These are phyloP conservation scores for Dendrothele bispora DNA, from an alignment of 768 basidiomycete genomes.

Conservation along the genomic window DNA sequence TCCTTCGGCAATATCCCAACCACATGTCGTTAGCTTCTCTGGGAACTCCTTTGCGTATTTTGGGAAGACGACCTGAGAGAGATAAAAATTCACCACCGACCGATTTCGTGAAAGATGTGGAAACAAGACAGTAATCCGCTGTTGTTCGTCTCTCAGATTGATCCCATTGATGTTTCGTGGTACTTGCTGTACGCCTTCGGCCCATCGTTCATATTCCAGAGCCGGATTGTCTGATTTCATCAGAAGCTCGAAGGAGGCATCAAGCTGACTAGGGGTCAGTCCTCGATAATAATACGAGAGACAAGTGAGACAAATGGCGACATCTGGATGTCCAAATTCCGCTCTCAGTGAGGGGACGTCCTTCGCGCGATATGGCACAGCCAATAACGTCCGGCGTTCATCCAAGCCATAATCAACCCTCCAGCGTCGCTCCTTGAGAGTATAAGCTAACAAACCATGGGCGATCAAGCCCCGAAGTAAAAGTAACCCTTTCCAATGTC, in stretches of 20 bases:
- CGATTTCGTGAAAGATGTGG: constrained; percentile 36
- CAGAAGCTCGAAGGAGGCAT: constrained; percentile 35
- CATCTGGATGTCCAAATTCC: constrained; percentile 56
- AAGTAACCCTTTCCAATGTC: constrained; percentile 38
- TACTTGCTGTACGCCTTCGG: constrained; percentile 16
- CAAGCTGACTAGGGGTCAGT: constrained; percentile 36
- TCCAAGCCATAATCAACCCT: constrained; percentile 54
- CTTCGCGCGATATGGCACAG: constrained; percentile 56
- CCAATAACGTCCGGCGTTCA: constrained; percentile 38
- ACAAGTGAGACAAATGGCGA: constrained; percentile 44
- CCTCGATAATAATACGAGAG: constrained; percentile 51
- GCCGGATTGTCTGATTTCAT: constrained; percentile 39
- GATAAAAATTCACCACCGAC: constrained; percentile 44
- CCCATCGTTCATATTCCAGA: constrained; percentile 42
- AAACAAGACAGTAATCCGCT: constrained; percentile 24
- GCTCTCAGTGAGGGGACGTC: constrained; percentile 45
- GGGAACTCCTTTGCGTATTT: constrained; percentile 49
- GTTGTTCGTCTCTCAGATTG: constrained; percentile 40
- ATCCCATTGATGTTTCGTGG: constrained; percentile 38
- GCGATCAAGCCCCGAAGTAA: constrained; percentile 46
- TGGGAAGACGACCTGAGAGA: constrained; percentile 48
- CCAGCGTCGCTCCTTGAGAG: constrained; percentile 41
- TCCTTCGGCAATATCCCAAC: constrained; percentile 50
- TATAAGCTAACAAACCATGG: constrained; percentile 37
- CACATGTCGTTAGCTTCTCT: constrained; percentile 44